Conservation (phyloP, 2,329 filamentous ascomycete genomes). For the Fusarium anthophilum region DNA sequence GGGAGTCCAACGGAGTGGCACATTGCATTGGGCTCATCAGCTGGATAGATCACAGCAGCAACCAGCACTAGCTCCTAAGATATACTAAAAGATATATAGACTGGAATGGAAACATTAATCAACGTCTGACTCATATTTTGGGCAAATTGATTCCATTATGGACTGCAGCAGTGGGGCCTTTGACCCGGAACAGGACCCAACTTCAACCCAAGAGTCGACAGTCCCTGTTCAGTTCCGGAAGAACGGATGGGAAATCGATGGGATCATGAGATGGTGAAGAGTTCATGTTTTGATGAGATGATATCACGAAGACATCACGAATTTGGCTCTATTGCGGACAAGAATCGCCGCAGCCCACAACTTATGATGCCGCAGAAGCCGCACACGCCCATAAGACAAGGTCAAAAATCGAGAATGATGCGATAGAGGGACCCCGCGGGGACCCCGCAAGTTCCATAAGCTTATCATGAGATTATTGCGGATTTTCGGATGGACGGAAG, state of each 20-base stretch:
- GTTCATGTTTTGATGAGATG: not conserved
- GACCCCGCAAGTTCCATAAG: not conserved
- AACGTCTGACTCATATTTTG: not conserved
- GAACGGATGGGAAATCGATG: not conserved
- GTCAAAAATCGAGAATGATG: not conserved
- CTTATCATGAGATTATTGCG: not conserved
- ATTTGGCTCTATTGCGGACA: not conserved
- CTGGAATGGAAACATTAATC: fast-evolving
- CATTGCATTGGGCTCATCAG: fast-evolving
- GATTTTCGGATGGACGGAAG: not conserved
- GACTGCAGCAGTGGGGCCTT: no score
- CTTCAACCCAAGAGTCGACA: not conserved
- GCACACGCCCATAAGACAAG: not conserved
- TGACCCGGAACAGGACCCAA: not conserved
- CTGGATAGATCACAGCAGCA: fast-evolving
- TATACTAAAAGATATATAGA: not conserved
- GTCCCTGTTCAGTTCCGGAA: not conserved
- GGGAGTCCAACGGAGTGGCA: not conserved
- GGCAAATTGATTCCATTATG: not conserved
- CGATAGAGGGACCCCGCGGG: not conserved
- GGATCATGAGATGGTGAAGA: not conserved
- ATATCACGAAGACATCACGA: not conserved
- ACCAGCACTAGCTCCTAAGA: no score
- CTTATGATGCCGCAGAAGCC: not conserved
- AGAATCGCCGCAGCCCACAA: not conserved